Conservation (phyloP, 805 yeast species). For the Myxozyma kluyveri region DNA sequence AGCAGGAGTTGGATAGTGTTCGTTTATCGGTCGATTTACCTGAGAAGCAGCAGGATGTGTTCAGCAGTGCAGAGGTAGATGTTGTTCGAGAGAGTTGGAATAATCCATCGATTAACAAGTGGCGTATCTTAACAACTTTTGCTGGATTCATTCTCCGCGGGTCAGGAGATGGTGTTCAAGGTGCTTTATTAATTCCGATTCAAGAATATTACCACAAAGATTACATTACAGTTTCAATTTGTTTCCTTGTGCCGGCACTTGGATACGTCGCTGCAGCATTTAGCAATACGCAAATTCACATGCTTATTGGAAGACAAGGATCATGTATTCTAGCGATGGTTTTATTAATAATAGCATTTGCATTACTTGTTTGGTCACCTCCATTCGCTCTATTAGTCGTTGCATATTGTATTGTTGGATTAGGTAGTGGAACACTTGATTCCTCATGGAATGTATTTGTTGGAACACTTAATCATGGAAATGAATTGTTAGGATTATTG, state of each 20-base stretch:
- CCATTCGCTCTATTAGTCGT: constrained; percentile 49
- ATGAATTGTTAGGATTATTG: constrained; percentile 57
- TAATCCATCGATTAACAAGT: constrained; percentile 11
- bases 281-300: constrained; percentile 46
- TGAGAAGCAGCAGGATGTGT: too few relatives aligned
- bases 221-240: constrained; percentile 53
- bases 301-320: constrained; percentile 42
- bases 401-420: constrained; percentile 55
- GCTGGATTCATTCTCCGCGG: constrained; percentile 27
- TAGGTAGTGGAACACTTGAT: constrained; percentile 51
- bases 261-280: constrained; percentile 54
- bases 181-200: too few relatives aligned
- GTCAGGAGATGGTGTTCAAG: constrained; percentile 53
- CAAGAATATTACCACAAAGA: constrained; percentile 48
- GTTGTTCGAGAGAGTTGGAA: too few relatives aligned
- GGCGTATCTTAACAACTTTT: constrained; percentile 11
- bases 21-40: too few relatives aligned
- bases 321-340: constrained; percentile 43
- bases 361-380: constrained; percentile 50
- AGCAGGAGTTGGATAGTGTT: too few relatives aligned
- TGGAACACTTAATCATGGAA: constrained; percentile 49
- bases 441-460: constrained; percentile 54
- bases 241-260: constrained; percentile 56
- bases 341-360: constrained; percentile 44
- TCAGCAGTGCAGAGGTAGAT: too few relatives aligned